Conservation (phyloP, 2,329 filamentous ascomycete genomes). For the Paecilomyces formosus region DNA sequence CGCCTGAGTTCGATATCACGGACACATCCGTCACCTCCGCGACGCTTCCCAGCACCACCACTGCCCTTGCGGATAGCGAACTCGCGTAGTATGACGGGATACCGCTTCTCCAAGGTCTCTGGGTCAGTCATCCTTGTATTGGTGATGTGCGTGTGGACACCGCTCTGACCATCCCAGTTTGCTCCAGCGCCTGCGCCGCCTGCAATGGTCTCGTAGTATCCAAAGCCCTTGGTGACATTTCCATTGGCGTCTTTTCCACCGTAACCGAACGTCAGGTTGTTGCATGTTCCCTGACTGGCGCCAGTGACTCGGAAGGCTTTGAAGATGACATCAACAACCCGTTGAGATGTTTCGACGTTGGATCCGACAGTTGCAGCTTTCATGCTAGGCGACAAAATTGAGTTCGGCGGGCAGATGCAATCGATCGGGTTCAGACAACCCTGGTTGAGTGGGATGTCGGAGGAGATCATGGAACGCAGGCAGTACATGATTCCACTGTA, state of each 20-base stretch:
- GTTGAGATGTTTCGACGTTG: conserved; percentile 71
- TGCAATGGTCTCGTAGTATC: conserved; percentile 83
- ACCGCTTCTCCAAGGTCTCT: conserved; percentile 73
- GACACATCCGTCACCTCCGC: conserved; percentile 68
- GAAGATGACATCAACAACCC: conserved; percentile 76
- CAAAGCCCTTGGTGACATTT: conserved; percentile 63
- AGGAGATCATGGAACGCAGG: conserved; percentile 68
- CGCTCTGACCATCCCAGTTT: conserved; percentile 67
- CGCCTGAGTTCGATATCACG: conserved; percentile 79
- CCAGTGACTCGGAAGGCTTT: conserved; percentile 73
- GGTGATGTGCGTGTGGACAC: conserved; percentile 80
- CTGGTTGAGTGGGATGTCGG: conserved; percentile 81
- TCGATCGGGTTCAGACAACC: conserved; percentile 72
- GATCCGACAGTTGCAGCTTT: conserved; percentile 75
- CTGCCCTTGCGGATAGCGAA: conserved; percentile 61
- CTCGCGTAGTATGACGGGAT: conserved; percentile 66
- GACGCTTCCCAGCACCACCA: conserved; percentile 59
- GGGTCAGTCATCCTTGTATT: conserved; percentile 81
- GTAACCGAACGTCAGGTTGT: conserved; percentile 79
- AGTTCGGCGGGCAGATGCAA: conserved; percentile 63
- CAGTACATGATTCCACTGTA: conserved; percentile 84
- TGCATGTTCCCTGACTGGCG: conserved; percentile 72
- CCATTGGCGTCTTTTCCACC: conserved; percentile 57
- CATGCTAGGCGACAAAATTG: conserved; percentile 67
- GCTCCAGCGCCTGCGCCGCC: conserved; percentile 71